Evolutionary conservation across 2,329 filamentous ascomycete species (phyloP).

Genomic region (Arthroderma sp.): DNA sequence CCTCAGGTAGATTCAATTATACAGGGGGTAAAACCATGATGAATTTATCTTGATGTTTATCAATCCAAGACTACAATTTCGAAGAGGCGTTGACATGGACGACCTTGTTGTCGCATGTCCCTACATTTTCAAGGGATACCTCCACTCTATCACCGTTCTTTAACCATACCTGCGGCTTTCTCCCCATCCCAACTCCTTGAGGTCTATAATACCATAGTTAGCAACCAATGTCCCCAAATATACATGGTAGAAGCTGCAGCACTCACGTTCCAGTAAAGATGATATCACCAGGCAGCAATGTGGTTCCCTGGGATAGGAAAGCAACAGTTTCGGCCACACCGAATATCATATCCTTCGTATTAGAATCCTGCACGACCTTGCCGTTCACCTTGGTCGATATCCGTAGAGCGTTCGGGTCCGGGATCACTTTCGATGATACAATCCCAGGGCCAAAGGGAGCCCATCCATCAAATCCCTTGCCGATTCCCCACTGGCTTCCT

Average conservation of each 20-base stretch:
- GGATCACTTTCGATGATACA: conserved; percentile 42
- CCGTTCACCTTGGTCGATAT: conserved; percentile 41
- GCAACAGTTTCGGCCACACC: conserved; percentile 35
- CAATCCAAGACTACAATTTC: conserved; percentile 23
- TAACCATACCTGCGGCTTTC: conserved; percentile 54
- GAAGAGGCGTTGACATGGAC: conserved; percentile 32
- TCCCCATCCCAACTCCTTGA: conserved; percentile 58
- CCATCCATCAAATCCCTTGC: conserved; percentile 66
- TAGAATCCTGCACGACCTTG: conserved; percentile 37
- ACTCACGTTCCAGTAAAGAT: conserved; percentile 38
- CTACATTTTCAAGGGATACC: conserved; percentile 54
- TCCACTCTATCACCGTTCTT: conserved; percentile 60
- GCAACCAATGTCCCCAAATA: background rate
- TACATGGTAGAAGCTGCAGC: background rate
- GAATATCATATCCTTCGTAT: conserved; percentile 41
- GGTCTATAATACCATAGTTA: conserved; percentile 49
- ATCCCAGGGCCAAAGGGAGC: conserved; percentile 62
- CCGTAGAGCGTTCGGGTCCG: conserved; percentile 30
- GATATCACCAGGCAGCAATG: conserved; percentile 31
- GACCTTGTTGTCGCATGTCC: conserved; percentile 40
- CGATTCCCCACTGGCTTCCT: conserved; percentile 58
- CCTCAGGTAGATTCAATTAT: background rate
- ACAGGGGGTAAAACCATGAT: background rate
- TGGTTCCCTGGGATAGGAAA: conserved; percentile 36
- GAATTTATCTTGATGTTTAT: background rate